phyloP scores from a whole-genome alignment of 2,329 filamentous ascomycete genomes.

The Ophiostoma ulmi region DNA sequence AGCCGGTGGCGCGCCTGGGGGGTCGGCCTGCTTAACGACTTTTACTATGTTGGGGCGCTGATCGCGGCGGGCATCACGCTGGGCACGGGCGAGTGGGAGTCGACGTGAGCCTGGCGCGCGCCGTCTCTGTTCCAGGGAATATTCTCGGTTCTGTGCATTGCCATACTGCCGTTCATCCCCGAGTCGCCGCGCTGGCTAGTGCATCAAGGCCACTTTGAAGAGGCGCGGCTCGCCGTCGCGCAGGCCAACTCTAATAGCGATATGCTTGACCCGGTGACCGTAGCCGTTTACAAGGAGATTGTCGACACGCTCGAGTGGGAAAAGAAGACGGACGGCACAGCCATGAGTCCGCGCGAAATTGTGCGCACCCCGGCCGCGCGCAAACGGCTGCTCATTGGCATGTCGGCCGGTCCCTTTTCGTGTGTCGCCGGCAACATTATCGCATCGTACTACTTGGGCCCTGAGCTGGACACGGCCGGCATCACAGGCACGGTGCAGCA shows the following conservation, averaged over 20 bases:
- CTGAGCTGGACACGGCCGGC: conserved; percentile 43
- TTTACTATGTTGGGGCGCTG: conserved; percentile 39
- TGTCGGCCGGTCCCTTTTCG: conserved; percentile 33
- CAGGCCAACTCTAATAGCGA: conserved; percentile 43
- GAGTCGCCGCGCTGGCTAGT: conserved; percentile 47
- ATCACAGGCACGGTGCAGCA: conserved; percentile 42
- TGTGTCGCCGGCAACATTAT: conserved; percentile 39
- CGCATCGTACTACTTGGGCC: conserved; percentile 40
- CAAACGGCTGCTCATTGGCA: conserved; percentile 39
- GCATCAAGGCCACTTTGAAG: conserved; percentile 38
- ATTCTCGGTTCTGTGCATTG: conserved; percentile 26
- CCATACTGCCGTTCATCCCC: conserved; percentile 31
- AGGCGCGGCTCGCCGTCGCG: conserved; percentile 40
- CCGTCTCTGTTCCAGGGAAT: conserved; percentile 29
- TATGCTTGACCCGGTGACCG: conserved; percentile 34
- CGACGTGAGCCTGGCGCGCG: conserved; percentile 28
- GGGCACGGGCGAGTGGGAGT: conserved; percentile 32
- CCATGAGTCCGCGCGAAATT: conserved; percentile 36
- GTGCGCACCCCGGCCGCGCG: conserved; percentile 35
- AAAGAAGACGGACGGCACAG: conserved; percentile 37
- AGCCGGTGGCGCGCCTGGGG: conserved; percentile 43
- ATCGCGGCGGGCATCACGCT: conserved; percentile 45
- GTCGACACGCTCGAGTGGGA: conserved; percentile 44
- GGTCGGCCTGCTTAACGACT: conserved; percentile 32
- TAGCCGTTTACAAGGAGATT: conserved; percentile 41